Base-by-base conservation (phyloP, 2,329 filamentous ascomycete species). In the Rutstroemia sp. region DNA sequence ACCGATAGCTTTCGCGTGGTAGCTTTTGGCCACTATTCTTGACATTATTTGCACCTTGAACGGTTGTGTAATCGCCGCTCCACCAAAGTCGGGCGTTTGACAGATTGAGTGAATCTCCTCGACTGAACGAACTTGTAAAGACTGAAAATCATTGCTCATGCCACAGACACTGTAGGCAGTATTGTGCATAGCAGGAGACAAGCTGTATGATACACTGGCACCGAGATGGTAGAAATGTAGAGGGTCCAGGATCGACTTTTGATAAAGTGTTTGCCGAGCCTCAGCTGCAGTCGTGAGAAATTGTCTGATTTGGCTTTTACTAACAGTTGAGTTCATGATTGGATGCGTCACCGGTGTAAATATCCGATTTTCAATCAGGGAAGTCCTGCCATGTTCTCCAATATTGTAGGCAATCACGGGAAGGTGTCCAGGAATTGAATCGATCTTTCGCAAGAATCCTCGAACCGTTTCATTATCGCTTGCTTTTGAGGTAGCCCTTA, bases 181-280 rank as follows among this genome's bases (percentile, higher is more conserved):
- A 54, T 84, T 88, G 68, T 92, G 87, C 86, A 91, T 91, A 6
- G 84, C 83, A 1, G 88, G 87, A 0, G 87, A 90, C 56, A 91
- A 69, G 67, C 84, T 89, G 72, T 88, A 88, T 50, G 78, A 80
- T 9, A 88, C 82, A 55, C 84, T 84, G 54, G 81, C 83, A n/a
- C 88, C 88, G 51, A 90, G 81, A 37, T 91, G 84, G 62, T 87
- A 88, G 54, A 88, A 82, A 50, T 84, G 82, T 76, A 91, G 82
- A 0, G 83, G 77, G 42, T 89, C 84, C 51, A 83, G 80, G 1
- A 86, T 75, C 57, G 86, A 87, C 1, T 81, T 83, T 4, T 82
- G 76, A 64, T 84, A 88, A 0, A 90, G 75, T 1, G 85, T 82
- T 58, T 79, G 72, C 5, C 85, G 87, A 0, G 84, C 81, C 58